Evolutionary conservation across 1,139 yeast species (phyloP), one percentile per base, ranked within the genome.

Genomic region (Sugiyamaella neomexicana): DNA sequence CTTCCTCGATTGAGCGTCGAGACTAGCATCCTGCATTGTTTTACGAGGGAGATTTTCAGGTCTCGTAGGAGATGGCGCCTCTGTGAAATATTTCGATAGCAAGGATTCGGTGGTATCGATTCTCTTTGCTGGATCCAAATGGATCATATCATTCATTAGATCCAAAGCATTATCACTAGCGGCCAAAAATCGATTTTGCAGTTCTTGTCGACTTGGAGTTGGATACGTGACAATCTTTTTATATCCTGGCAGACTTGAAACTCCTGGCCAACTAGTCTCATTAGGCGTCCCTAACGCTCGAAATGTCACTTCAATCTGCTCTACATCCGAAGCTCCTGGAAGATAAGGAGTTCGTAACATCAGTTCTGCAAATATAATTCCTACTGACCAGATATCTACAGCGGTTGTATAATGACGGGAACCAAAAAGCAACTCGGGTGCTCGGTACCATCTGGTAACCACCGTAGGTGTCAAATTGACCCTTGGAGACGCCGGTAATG

Each of bases 201-300:
- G 73, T 69, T 91, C 98, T 55, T 81, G 85, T 60, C 89, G 77
- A 0, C 93, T 79, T 0, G 98, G 98, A 20, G 39, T 37, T 1
- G 50, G 54, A 27, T 40, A 40, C 13, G 25, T 8, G 10, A 32
- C 41, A 37, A 65, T 56, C 51, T 61, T 59, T 36, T 64, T 83
- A 68, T 89, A 93, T 38, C 83, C 76, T 0, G 96, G 95, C 53
- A 93, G 76, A 56, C 81, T 77, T 1, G 91, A 81, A 1, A 93
- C 95, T 50, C 90, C 89, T 0, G 97, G 96, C 99, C 99, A 93
- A 1, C 77, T 83, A 44, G 80, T 84, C 62, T 91, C 97, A 0
- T 96, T 88, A 2, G 99, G 99, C 0, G 99, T 90, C 0, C 99
- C 99, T 59, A 91, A 74, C 0, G 99, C 99, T 64, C 90, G 81